Percentiles rank a stretch among this genome's conserved stretches.
Conservation (phyloP, 2,329 filamentous ascomycete genomes). For the Claviceps paspali region DNA sequence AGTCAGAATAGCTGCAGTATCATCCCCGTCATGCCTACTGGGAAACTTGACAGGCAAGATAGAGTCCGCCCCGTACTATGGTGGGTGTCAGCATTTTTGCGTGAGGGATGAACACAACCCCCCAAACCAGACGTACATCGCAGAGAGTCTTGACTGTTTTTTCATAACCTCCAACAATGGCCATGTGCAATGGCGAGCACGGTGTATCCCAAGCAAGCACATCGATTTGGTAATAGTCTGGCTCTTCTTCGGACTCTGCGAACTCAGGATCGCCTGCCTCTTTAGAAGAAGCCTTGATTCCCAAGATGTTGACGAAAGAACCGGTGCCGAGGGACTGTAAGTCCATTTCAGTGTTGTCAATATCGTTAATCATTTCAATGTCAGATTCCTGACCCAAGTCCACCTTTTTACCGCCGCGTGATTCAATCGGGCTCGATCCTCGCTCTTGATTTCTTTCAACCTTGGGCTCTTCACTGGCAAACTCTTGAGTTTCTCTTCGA, state of each 20-base stretch:
- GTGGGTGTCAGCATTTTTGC: background rate
- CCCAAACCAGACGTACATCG: constrained; percentile 23
- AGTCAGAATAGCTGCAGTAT: constrained; percentile 49
- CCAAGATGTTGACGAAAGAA: constrained; percentile 56
- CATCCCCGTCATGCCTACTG: constrained; percentile 26
- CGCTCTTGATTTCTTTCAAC: constrained; percentile 1
- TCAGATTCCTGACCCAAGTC: constrained; percentile 19
- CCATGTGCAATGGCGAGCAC: constrained; percentile 61
- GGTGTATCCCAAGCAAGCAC: constrained; percentile 66
- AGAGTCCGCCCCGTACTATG: constrained; percentile 63
- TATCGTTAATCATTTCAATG: constrained; percentile 30
- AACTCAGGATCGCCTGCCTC: constrained; percentile 25
- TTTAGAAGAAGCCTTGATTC: constrained; percentile 19
- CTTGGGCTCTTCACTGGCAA: background rate
- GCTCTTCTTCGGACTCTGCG: constrained; percentile 46
- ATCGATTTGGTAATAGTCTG: constrained; percentile 68
- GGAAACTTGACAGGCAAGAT: constrained; percentile 58
- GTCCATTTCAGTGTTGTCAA: constrained; percentile 33
- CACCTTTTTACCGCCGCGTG: constrained; percentile 7
- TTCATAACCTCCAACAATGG: constrained; percentile 57
- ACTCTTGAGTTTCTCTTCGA: constrained; percentile 3
- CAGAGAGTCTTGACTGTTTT: constrained; percentile 56
- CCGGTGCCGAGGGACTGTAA: constrained; percentile 44
- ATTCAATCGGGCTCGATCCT: background rate
- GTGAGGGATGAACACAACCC: background rate